Base-by-base conservation (phyloP, 2,329 filamentous ascomycete genomes). In the Diaporthe australafricana region DNA sequence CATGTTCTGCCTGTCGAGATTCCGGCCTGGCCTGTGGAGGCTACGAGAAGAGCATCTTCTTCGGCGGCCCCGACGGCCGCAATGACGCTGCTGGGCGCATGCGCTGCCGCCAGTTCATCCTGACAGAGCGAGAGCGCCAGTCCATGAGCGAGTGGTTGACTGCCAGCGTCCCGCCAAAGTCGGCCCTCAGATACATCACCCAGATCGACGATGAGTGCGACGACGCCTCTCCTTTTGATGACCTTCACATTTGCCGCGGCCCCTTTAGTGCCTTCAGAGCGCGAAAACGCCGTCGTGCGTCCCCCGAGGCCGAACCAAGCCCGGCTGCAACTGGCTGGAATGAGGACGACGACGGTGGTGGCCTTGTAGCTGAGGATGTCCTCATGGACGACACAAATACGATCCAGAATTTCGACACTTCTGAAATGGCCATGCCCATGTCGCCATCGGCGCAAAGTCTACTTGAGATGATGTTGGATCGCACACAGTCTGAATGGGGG, bases 21-120 rank as follows among this genome's bases (percentile, higher is more conserved):
- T 38, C 32, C 2, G 63, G 63, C 25, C 47, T 68, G 32, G 14
- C 17, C 16, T 55, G 63, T 27, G 63, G 63, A n/a, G 63, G 81
- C 3, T 83, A 83, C 69, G 77, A 79, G 67, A 82, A 80, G 38
- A 77, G 75, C 48, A 78, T 83, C 40, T 80, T 82, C 75, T 84
- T 83, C 69, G 76, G 79, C 69, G 76, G 79, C 55, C 76, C 76
- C 16, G 76, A 78, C 11, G 75, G 75, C 32, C 47, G 32, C 50
- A 30, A 40, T 7, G 38, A 27, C 25, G 38, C 22, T 20, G 16
- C 30, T 30, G 50, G 50, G 11, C 17, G 17, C 65, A 71, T 77
- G 38, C 80, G 82, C 25, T 83, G 80, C 69, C 80, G 82, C 17
- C 78, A 81, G 22, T 80, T 79, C 0, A 70, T 84, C 38, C 79